These are phyloP conservation scores for Saccharomyces hybrid DNA, from an alignment of 1,139 yeast species.

Conservation along the genomic window DNA sequence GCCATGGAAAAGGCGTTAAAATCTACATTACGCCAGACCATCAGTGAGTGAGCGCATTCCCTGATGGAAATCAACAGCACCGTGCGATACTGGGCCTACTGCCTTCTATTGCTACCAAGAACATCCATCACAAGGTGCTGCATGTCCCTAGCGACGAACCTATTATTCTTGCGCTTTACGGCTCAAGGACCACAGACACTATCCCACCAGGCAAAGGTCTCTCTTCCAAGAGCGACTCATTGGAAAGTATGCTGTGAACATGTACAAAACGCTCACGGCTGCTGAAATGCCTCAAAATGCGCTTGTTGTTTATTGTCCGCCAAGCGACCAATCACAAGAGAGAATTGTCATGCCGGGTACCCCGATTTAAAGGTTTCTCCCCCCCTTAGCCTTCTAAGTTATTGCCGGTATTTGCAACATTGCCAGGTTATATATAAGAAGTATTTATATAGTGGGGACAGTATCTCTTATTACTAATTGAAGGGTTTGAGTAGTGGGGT, in stretches of 20 bases:
- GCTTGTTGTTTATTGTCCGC: not conserved
- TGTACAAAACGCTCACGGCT: not conserved
- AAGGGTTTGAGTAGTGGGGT: not conserved
- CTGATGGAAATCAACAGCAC: too few relatives aligned
- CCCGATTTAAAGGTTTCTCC: not conserved
- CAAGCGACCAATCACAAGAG: not conserved
- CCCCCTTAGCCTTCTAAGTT: not conserved
- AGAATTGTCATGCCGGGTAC: not conserved
- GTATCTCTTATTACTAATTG: not conserved
- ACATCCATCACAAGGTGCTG: not conserved
- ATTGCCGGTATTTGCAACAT: not conserved
- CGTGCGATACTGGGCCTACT: too few relatives aligned
- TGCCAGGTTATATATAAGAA: not conserved
- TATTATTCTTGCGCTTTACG: not conserved
- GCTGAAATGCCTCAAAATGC: not conserved
- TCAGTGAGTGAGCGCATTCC: not conserved
- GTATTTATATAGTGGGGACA: not conserved
- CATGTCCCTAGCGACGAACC: not conserved
- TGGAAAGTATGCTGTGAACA: not conserved
- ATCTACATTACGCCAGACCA: not conserved
- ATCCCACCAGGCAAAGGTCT: not conserved
- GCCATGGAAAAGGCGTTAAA: not conserved
- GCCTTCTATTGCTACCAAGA: not conserved
- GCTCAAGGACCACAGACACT: not conserved
- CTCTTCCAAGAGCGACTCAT: not conserved